phyloP scores from a whole-genome alignment of 2,329 filamentous ascomycete genomes.

The Penicillium sp. region DNA sequence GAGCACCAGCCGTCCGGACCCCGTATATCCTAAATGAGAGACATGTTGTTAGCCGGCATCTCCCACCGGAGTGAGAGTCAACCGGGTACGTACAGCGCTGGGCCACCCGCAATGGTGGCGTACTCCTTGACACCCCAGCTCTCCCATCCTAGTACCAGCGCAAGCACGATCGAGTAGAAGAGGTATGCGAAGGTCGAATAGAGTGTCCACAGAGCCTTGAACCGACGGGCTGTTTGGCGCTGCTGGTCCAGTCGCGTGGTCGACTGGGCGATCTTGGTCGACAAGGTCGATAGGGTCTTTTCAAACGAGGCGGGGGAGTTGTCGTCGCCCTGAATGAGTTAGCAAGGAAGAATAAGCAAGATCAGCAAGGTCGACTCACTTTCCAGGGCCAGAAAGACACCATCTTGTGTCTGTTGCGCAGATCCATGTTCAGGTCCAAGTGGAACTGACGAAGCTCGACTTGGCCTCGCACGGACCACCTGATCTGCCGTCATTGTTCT shows the following conservation, averaged over 20 bases:
- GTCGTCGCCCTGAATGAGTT: conserved; percentile 67
- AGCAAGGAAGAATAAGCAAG: background rate
- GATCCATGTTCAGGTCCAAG: background rate
- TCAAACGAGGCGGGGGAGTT: conserved; percentile 91
- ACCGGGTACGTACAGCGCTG: conserved; percentile 68
- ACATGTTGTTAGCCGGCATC: conserved; percentile 10
- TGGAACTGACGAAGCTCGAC: conserved; percentile 2
- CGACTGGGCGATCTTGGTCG: conserved; percentile 78
- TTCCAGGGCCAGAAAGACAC: conserved; percentile 87
- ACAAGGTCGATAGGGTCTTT: conserved; percentile 82
- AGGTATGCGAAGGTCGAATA: conserved; percentile 92
- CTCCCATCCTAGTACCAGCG: conserved; percentile 82
- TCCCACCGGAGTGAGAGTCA: background rate
- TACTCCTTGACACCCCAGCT: conserved; percentile 80
- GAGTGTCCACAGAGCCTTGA: conserved; percentile 85
- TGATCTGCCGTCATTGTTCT: background rate
- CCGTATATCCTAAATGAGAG: conserved; percentile 74
- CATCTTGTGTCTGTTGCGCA: conserved; percentile 57
- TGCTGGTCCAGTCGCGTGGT: conserved; percentile 75
- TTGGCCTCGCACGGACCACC: conserved; percentile 10
- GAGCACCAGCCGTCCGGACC: conserved; percentile 68
- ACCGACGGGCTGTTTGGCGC: conserved; percentile 74
- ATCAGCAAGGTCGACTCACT: conserved; percentile 55
- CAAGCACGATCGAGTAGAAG: conserved; percentile 79
- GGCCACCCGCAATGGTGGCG: conserved; percentile 76